These are phyloP conservation scores for Penicillium sp. DNA, from an alignment of 2,329 filamentous ascomycete genomes.

Conservation along the genomic window DNA sequence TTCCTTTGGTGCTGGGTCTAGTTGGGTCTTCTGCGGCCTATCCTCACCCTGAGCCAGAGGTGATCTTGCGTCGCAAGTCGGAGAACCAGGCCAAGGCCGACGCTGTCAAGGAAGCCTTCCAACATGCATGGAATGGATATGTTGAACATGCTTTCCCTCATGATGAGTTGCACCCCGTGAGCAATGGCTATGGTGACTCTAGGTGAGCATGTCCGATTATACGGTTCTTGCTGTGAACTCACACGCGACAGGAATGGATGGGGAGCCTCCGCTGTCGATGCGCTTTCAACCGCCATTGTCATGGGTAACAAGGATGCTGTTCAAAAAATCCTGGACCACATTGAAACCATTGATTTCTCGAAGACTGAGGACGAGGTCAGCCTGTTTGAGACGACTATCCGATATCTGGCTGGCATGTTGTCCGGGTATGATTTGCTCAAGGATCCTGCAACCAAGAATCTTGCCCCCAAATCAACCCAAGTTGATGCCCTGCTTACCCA, in stretches of 20 bases:
- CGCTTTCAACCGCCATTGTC: constrained; percentile 73
- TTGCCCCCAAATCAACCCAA: constrained; percentile 49
- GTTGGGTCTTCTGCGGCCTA: constrained; percentile 24
- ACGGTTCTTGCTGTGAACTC: neutral
- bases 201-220: constrained; percentile 51
- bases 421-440: constrained; percentile 69
- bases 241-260: constrained; percentile 66
- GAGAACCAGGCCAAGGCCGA: constrained; percentile 46
- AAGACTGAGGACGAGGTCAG: constrained; percentile 63
- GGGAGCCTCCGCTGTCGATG: constrained; percentile 81
- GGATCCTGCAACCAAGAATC: constrained; percentile 57
- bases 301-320: constrained; percentile 71
- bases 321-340: constrained; percentile 67
- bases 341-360: constrained; percentile 70
- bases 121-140: constrained; percentile 71
- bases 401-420: constrained; percentile 78
- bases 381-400: constrained; percentile 87
- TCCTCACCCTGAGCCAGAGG: constrained; percentile 19
- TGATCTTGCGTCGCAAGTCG: constrained; percentile 10
- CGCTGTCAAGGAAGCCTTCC: constrained; percentile 68
- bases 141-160: constrained; percentile 72
- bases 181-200: constrained; percentile 65
- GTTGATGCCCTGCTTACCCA: constrained; percentile 65
- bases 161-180: constrained; percentile 70
- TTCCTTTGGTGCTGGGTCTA: constrained; percentile 28